Conservation (phyloP, 2,329 filamentous ascomycete genomes). For the Corinectria fuckeliana region DNA sequence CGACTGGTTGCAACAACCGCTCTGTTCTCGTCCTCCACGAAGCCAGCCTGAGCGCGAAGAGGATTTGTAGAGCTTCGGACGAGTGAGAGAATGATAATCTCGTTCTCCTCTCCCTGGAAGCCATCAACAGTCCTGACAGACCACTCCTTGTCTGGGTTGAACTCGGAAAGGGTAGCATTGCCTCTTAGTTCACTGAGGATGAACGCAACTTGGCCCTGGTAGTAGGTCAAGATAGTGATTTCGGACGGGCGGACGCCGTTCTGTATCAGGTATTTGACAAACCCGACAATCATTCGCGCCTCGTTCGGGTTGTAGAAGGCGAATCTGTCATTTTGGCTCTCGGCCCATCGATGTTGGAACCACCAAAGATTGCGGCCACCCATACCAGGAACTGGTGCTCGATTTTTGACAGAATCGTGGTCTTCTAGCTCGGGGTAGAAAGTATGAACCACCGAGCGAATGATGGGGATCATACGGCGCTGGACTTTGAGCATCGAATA, state of each 20-base stretch:
- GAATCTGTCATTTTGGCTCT: slow-evolving; percentile 66
- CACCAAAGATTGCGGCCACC: slow-evolving; percentile 48
- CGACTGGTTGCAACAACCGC: slow-evolving; percentile 68
- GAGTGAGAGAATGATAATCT: slow-evolving; percentile 79
- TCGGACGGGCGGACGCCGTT: slow-evolving; percentile 66
- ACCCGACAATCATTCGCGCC: slow-evolving; percentile 75
- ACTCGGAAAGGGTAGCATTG: slow-evolving; percentile 33
- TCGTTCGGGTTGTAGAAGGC: slow-evolving; percentile 76
- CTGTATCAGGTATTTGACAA: slow-evolving; percentile 73
- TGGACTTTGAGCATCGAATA: slow-evolving; percentile 72
- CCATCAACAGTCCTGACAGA: slow-evolving; percentile 85
- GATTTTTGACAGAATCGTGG: slow-evolving; percentile 49
- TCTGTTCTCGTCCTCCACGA: slow-evolving; percentile 69
- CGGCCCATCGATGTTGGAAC: slow-evolving; percentile 63
- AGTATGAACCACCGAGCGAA: slow-evolving; percentile 52
- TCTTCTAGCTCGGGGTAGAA: slow-evolving; percentile 56
- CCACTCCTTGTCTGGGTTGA: slow-evolving; percentile 43
- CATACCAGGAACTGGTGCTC: slow-evolving; percentile 55
- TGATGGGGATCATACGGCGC: slow-evolving; percentile 60
- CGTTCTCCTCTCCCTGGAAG: slow-evolving; percentile 91
- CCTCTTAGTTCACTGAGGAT: slow-evolving; percentile 59
- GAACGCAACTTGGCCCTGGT: slow-evolving; percentile 79
- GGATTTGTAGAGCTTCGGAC: slow-evolving; percentile 70
- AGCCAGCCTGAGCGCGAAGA: slow-evolving; percentile 64
- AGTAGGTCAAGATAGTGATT: slow-evolving; percentile 87